phyloP scores from a whole-genome alignment of 768 basidiomycete species.

The Cystoderma amianthinum region DNA sequence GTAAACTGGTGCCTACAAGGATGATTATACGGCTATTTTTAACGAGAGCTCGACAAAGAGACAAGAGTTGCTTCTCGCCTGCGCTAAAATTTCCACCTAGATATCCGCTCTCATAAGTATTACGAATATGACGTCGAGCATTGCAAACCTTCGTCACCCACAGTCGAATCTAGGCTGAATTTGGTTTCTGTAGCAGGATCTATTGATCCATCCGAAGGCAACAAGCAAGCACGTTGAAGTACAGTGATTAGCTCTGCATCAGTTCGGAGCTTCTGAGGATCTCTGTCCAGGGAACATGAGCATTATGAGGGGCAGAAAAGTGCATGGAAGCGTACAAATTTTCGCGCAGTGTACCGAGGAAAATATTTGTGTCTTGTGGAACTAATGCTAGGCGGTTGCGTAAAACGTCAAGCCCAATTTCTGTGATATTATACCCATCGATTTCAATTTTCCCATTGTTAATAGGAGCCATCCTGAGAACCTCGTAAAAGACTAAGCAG shows the following conservation, averaged over 20 bases:
- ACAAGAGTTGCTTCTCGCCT: slow-evolving; percentile 61
- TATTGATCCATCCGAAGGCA: slow-evolving; percentile 38
- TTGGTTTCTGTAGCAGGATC: slow-evolving; percentile 50
- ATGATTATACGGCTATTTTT: slow-evolving; percentile 55
- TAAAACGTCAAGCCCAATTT: slow-evolving; percentile 48
- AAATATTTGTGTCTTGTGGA: slow-evolving; percentile 59
- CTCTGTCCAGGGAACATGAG: slow-evolving; percentile 23
- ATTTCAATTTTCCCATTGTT: slow-evolving; percentile 49
- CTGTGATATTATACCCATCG: slow-evolving; percentile 45
- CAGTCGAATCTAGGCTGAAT: slow-evolving; percentile 54
- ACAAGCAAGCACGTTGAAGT: slow-evolving; percentile 53
- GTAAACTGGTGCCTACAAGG: slow-evolving; percentile 25
- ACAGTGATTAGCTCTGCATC: slow-evolving; percentile 62
- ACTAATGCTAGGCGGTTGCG: slow-evolving; percentile 57
- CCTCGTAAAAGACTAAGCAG: too few relatives aligned
- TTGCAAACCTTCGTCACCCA: slow-evolving; percentile 53
- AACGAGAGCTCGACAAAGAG: slow-evolving; percentile 54
- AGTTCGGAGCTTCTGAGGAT: slow-evolving; percentile 43
- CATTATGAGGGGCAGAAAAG: background rate
- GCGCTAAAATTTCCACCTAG: slow-evolving; percentile 56
- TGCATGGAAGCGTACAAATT: slow-evolving; percentile 27
- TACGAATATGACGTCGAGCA: background rate
- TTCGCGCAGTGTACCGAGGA: slow-evolving; percentile 40
- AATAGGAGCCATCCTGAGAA: slow-evolving; percentile 58
- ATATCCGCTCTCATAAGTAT: background rate